Percentiles rank a stretch among this genome's conserved stretches.
Conservation (phyloP, 202 grass and related monocot genomes). For the Zoysia matrella region DNA sequence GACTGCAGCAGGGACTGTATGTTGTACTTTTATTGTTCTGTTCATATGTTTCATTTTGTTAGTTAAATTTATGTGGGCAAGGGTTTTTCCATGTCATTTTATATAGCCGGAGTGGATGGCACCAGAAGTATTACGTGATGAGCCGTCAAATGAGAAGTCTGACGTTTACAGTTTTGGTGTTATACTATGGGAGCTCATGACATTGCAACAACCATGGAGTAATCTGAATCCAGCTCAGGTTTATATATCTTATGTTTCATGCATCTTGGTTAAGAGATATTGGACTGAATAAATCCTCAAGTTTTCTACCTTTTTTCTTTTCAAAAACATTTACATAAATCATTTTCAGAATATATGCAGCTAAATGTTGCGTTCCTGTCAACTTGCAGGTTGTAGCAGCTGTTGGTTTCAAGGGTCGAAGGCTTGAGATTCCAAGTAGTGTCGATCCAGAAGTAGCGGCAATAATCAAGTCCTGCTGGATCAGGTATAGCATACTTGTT, state of each 20-base stretch:
- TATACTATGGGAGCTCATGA: conserved; percentile 96
- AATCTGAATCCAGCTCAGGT: conserved; percentile 84
- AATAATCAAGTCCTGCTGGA: conserved; percentile 88
- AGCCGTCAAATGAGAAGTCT: conserved; percentile 93
- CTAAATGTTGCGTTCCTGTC: background rate
- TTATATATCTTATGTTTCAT: conserved; percentile 27
- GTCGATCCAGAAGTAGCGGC: conserved; percentile 67
- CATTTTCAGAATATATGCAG: conserved; percentile 20
- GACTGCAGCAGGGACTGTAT: conserved; percentile 89
- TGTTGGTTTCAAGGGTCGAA: conserved; percentile 77
- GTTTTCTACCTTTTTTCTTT: background rate
- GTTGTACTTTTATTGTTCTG: conserved; percentile 31
- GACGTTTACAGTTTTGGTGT: conserved; percentile 90
- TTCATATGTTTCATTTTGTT: conserved; percentile 19
- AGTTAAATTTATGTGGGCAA: conserved; percentile 8
- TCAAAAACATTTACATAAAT: conserved; percentile 1
- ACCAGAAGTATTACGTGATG: conserved; percentile 79
- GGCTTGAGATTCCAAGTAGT: conserved; percentile 71
- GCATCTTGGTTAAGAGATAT: conserved; percentile 11
- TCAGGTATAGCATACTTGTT: conserved; percentile 58
- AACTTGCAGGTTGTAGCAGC: conserved; percentile 76
- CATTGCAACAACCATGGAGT: conserved; percentile 91
- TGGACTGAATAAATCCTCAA: background rate
- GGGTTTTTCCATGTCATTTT: conserved; percentile 15
- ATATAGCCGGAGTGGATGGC: conserved; percentile 97